phyloP scores from a whole-genome alignment of 345 rosid species.

The Iberis pinnata region DNA sequence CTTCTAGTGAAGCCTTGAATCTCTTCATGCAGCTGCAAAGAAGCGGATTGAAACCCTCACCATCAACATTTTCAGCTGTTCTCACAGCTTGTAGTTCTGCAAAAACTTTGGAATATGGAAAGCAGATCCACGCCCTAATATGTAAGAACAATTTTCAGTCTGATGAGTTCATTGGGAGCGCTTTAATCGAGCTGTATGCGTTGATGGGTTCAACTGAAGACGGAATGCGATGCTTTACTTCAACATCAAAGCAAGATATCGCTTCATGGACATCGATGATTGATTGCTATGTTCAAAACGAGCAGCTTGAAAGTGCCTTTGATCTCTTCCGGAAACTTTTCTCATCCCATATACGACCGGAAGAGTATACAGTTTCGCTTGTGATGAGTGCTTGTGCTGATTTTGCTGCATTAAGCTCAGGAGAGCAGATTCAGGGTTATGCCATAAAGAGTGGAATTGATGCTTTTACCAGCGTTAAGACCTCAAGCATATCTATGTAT shows the following conservation, averaged over 20 bases:
- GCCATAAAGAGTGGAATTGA: constrained; percentile 39
- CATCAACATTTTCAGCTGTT: constrained; percentile 43
- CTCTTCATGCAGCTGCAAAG: constrained; percentile 42
- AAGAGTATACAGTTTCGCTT: constrained; percentile 44
- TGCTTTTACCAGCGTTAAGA: constrained; percentile 39
- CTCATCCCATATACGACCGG: constrained; percentile 34
- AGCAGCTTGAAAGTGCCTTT: constrained; percentile 39
- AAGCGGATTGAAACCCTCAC: constrained; percentile 36
- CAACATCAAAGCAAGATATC: constrained; percentile 36
- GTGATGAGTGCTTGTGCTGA: constrained; percentile 51
- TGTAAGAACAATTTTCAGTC: constrained; percentile 42
- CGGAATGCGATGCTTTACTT: constrained; percentile 39
- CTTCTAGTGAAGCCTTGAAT: constrained; percentile 31
- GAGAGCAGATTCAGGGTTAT: constrained; percentile 44
- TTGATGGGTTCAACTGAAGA: constrained; percentile 38
- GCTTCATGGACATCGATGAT: constrained; percentile 52
- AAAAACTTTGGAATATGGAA: constrained; percentile 37
- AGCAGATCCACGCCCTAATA: constrained; percentile 42
- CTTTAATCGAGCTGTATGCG: constrained; percentile 45
- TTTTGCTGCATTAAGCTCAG: constrained; percentile 38
- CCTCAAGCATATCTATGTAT: constrained; percentile 43
- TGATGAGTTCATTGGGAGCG: constrained; percentile 47
- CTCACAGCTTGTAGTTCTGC: constrained; percentile 38
- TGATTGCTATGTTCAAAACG: constrained; percentile 37
- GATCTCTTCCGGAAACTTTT: constrained; percentile 38